These are phyloP conservation scores for Phaeomoniella chlamydospora DNA, from an alignment of 2,329 filamentous ascomycete genomes.

Conservation along the genomic window DNA sequence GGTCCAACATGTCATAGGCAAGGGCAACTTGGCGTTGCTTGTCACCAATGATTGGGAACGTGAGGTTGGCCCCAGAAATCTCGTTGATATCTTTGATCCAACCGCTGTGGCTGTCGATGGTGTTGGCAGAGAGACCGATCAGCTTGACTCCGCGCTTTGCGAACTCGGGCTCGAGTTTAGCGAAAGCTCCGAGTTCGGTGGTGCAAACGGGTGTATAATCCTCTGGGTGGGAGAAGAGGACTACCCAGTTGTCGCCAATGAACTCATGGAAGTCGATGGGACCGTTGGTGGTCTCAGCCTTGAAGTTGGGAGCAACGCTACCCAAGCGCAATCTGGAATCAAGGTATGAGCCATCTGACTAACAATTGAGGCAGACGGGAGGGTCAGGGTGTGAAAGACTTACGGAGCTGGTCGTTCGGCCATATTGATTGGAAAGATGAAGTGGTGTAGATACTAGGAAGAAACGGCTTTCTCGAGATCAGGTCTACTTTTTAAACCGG, in stretches of 20 bases:
- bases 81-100: conserved; percentile 41
- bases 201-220: conserved; percentile 29
- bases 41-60: conserved; percentile 30
- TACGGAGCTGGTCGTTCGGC: conserved; percentile 26
- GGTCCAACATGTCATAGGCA: conserved; percentile 25
- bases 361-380: neutral
- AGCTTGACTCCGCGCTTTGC: conserved; percentile 47
- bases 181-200: conserved; percentile 49
- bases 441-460: conserved; percentile 4
- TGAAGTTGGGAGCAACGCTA: conserved; percentile 53
- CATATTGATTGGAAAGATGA: conserved; percentile 22
- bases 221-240: conserved; percentile 57
- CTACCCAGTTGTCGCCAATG: conserved; percentile 55
- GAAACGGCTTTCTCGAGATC: no score
- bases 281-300: conserved; percentile 52
- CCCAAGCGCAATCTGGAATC: conserved; percentile 44
- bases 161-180: conserved; percentile 50
- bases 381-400: conserved; percentile 10
- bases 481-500: no score
- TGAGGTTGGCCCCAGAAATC: conserved; percentile 18
- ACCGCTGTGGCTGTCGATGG: conserved; percentile 36
- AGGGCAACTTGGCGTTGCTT: conserved; percentile 25
- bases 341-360: neutral
- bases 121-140: conserved; percentile 45
- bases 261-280: conserved; percentile 58